Evolutionary conservation across 139 green algal genomes (phyloP).

Genomic region (Coelastrella sp.): DNA sequence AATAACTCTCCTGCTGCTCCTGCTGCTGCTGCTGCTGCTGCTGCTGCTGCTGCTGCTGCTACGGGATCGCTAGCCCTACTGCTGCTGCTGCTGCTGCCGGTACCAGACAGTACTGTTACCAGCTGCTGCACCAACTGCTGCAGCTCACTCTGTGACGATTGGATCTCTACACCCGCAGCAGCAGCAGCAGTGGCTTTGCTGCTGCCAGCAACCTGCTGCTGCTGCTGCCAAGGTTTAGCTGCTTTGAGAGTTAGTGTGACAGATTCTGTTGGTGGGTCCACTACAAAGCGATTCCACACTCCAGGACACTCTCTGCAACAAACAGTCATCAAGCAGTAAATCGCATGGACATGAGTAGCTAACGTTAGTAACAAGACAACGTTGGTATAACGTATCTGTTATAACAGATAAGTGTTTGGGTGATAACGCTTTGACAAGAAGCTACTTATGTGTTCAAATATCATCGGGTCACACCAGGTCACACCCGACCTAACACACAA

Average conservation of each 20-base stretch:
- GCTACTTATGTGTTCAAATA: too few species aligned
- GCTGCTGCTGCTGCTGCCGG: slow-evolving; percentile 9
- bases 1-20: not conserved
- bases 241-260: slow-evolving; percentile 24
- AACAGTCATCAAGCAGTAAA: too few species aligned
- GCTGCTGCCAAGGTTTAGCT: slow-evolving; percentile 1
- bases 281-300: slow-evolving; percentile 29
- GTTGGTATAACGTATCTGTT: too few species aligned
- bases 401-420: too few species aligned
- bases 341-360: too few species aligned
- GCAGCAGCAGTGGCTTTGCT: slow-evolving; percentile 9
- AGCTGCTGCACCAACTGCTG: slow-evolving; percentile 40
- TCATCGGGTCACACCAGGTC: too few species aligned
- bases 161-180: not conserved
- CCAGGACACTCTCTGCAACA: slow-evolving; percentile 36
- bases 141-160: not conserved
- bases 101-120: slow-evolving; percentile 7
- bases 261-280: not conserved
- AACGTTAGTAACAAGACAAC: too few species aligned
- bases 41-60: too few species aligned
- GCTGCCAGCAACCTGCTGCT: not conserved
- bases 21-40: slow-evolving; percentile 22
- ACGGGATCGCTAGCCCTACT: too few species aligned
- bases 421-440: too few species aligned
- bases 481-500: too few species aligned